Evolutionary conservation across 331 rosid genomes (phyloP).

Genomic region (Erythrophleum ivorense): DNA sequence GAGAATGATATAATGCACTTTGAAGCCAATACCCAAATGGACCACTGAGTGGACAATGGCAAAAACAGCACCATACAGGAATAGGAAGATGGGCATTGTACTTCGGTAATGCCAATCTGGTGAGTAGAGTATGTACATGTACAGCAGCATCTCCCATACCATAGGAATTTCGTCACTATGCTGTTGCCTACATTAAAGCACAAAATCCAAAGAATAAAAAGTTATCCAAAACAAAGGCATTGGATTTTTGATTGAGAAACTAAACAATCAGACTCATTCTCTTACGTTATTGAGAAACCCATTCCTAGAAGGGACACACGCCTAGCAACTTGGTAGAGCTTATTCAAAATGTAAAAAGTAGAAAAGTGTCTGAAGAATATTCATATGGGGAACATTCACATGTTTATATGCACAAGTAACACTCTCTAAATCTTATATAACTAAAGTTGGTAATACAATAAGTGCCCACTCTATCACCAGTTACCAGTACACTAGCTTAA

Average conservation of each 20-base stretch:
- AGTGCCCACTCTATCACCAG: background rate
- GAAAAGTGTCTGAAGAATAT: background rate
- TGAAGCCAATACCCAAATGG: constrained; percentile 68
- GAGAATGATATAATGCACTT: constrained; percentile 71
- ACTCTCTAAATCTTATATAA: background rate
- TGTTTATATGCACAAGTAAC: too few species aligned
- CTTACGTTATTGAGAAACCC: background rate
- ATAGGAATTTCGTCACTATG: constrained; percentile 91
- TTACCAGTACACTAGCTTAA: background rate
- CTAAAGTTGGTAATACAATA: constrained; percentile 3
- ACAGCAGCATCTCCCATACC: constrained; percentile 96
- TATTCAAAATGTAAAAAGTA: constrained; percentile 2
- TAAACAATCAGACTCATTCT: constrained; percentile 37
- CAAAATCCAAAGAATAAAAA: background rate
- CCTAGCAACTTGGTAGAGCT: constrained; percentile 18
- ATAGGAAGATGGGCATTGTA: constrained; percentile 91
- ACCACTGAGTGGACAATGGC: constrained; percentile 69
- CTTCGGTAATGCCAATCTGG: constrained; percentile 95
- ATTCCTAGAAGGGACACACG: constrained; percentile 9
- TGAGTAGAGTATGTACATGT: constrained; percentile 85
- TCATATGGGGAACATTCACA: too few species aligned
- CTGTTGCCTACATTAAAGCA: constrained; percentile 71
- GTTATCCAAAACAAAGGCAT: too few species aligned
- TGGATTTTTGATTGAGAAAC: background rate
- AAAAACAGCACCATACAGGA: constrained; percentile 73